A percentile compares a stretch with the other conserved stretches of the same genome.
Conservation (phyloP, 495 filamentous ascomycete genomes). For the Penicillium steckii region DNA sequence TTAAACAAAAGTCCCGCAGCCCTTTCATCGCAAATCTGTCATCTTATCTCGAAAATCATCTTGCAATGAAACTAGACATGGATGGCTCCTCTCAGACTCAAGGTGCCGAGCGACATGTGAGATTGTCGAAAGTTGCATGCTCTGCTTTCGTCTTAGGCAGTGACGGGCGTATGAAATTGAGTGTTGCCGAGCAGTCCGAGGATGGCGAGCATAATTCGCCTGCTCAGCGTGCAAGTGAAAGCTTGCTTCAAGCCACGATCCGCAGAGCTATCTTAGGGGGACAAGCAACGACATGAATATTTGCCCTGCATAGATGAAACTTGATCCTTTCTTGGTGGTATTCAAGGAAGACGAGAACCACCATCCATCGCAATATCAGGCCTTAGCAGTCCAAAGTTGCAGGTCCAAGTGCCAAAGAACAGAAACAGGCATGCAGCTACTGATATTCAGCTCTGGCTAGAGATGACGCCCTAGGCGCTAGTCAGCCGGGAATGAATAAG, state of each 20-base stretch:
- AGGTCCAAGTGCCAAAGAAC: too few relatives aligned
- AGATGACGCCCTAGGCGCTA: too few relatives aligned
- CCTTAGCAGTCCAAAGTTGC: too few relatives aligned
- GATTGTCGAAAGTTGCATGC: slow-evolving; percentile 50
- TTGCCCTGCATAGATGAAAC: background rate
- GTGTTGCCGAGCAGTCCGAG: slow-evolving; percentile 28
- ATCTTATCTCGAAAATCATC: slow-evolving; percentile 42
- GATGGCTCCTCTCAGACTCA: slow-evolving; percentile 17
- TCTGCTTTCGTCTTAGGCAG: slow-evolving; percentile 52
- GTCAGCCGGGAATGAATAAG: too few relatives aligned
- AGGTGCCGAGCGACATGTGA: slow-evolving; percentile 34
- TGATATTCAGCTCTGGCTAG: too few relatives aligned
- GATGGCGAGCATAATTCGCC: slow-evolving; percentile 8
- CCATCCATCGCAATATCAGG: too few relatives aligned
- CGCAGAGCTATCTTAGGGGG: slow-evolving; percentile 26
- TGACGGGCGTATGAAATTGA: slow-evolving; percentile 54
- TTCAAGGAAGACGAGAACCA: background rate
- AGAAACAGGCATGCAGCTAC: too few relatives aligned
- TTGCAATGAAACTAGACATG: slow-evolving; percentile 50
- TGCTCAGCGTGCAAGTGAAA: slow-evolving; percentile 25
- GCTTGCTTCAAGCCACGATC: slow-evolving; percentile 28
- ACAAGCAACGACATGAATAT: slow-evolving; percentile 17
- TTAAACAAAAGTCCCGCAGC: slow-evolving; percentile 16
- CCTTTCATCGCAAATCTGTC: slow-evolving; percentile 43
- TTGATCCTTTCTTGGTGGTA: background rate